These are phyloP conservation scores for Melastoma candidum DNA, from an alignment of 441 rosid genomes.

Conservation along the genomic window DNA sequence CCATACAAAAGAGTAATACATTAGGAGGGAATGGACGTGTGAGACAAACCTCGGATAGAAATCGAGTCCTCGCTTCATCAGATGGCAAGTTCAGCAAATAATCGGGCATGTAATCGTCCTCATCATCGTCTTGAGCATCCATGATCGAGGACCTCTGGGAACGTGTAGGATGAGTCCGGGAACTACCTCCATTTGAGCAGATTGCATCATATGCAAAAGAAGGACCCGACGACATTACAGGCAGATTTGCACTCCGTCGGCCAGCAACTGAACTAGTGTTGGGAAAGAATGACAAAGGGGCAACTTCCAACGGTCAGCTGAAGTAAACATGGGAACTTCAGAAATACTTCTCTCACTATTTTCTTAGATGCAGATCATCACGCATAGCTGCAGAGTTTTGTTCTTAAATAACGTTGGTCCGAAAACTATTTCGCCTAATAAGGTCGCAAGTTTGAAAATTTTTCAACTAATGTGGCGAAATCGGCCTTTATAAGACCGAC, in stretches of 20 bases:
- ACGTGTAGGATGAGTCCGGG: conserved; percentile 38
- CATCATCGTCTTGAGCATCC: conserved; percentile 52
- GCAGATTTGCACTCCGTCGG: conserved; percentile 41
- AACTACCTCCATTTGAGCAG: conserved; percentile 33
- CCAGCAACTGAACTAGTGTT: conserved; percentile 42
- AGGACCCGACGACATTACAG: conserved; percentile 43
- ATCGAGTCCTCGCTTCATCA: conserved; percentile 60
- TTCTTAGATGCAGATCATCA: conserved; percentile 40
- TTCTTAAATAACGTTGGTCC: too few relatives aligned
- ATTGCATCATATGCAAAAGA: conserved; percentile 37
- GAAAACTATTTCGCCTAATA: too few relatives aligned
- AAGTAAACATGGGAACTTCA: conserved; percentile 43
- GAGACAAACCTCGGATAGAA: conserved; percentile 67
- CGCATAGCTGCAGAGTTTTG: conserved; percentile 22
- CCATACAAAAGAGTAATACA: too few relatives aligned
- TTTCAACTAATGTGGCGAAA: too few relatives aligned
- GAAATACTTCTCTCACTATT: conserved; percentile 35
- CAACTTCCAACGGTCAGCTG: conserved; percentile 43
- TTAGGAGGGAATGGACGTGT: not conserved
- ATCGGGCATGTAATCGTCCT: conserved; percentile 42
- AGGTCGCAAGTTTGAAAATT: too few relatives aligned
- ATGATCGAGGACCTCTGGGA: conserved; percentile 39
- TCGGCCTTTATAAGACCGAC: too few relatives aligned
- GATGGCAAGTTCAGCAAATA: conserved; percentile 59
- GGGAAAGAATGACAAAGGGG: conserved; percentile 73